These are phyloP conservation scores for Aspergillus hortae DNA, from an alignment of 2,329 filamentous ascomycete genomes.

Conservation along the genomic window DNA sequence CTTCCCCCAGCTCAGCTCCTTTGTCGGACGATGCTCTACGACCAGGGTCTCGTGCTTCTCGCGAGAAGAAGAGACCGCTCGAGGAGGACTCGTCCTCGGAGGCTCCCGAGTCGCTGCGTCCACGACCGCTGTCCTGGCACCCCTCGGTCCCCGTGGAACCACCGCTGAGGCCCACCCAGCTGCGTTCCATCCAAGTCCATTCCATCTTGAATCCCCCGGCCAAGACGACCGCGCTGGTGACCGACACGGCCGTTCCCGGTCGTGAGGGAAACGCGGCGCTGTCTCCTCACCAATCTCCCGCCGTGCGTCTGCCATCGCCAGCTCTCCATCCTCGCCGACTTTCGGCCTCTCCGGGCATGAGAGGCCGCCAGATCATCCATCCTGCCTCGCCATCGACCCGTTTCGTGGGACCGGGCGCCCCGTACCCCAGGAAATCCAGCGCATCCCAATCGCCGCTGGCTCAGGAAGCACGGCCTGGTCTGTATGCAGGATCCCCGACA, in stretches of 20 bases:
- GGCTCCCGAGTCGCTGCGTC: conserved; percentile 23
- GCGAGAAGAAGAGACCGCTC: conserved; percentile 23
- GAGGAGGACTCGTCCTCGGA: conserved; percentile 16
- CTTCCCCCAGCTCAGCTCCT: conserved; percentile 26
- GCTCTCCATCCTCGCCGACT: conserved; percentile 22
- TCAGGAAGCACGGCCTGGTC: conserved; percentile 27
- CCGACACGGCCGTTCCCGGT: conserved; percentile 9
- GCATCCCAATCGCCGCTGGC: conserved; percentile 35
- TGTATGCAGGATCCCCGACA: conserved; percentile 23
- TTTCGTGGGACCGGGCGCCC: conserved; percentile 25
- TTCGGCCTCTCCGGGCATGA: conserved; percentile 30
- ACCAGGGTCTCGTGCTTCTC: conserved; percentile 16
- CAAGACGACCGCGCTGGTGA: conserved; percentile 17
- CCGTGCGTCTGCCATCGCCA: conserved; percentile 20
- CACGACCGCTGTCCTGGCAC: conserved; percentile 34
- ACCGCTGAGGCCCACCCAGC: conserved; percentile 26
- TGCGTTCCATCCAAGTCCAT: conserved; percentile 39
- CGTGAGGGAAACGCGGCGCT: conserved; percentile 21
- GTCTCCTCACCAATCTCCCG: conserved; percentile 24
- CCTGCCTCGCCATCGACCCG: conserved; percentile 37
- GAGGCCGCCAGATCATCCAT: conserved; percentile 29
- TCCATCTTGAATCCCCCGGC: conserved; percentile 39
- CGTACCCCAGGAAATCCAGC: conserved; percentile 28
- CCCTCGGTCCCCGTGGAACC: conserved; percentile 34
- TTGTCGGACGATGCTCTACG: conserved; percentile 26